Evolutionary conservation across 2,329 filamentous ascomycete species (phyloP), one percentile per base, ranked within the genome.

Genomic region (Aureobasidium vineae): DNA sequence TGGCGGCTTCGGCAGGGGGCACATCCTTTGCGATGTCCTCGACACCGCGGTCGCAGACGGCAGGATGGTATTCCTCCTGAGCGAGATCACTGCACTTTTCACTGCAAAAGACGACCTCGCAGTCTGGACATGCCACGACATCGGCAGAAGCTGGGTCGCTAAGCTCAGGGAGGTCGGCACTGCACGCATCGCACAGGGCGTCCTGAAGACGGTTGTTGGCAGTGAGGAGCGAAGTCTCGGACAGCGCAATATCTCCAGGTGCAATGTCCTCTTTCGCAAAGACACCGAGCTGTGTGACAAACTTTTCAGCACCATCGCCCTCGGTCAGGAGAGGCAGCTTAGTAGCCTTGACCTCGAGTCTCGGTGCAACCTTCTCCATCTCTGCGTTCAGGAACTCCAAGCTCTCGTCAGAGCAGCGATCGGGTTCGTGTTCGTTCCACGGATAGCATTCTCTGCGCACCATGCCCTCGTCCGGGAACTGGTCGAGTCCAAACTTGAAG

Each of bases 131-230:
- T 2, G 78, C 75, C 7, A 82, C 77, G 15, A 72, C 69, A 1
- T 69, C 66, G 2, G 68, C 66, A 31, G 69, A 68, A 26, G 68
- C 71, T 5, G 70, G 66, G 16, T 71, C 73, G 53, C 68, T 70
- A 6, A 76, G 67, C 31, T 71, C 70, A 0, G 90, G 90, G 6
- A 96, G 83, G 28, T 86, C 85, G 8, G 85, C 83, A 72, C 92
- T 92, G 76, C 94, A 98, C 16, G 92, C 92, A 77, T 98, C 94
- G 77, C 94, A 98, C 36, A 94, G 84, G 5, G 90, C 84, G 69
- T 96, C 92, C 74, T 96, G 92, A 15, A 95, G 84, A 36, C 92
- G 88, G 75, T 95, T 95, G 71, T 94, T 95, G 53, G 91, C 93
- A 1, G 93, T 97, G 47, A 99, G 81, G 8, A 97, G 84, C 10